phyloP scores from a whole-genome alignment of 2,329 filamentous ascomycete genomes.

The Fusarium torreyae region DNA sequence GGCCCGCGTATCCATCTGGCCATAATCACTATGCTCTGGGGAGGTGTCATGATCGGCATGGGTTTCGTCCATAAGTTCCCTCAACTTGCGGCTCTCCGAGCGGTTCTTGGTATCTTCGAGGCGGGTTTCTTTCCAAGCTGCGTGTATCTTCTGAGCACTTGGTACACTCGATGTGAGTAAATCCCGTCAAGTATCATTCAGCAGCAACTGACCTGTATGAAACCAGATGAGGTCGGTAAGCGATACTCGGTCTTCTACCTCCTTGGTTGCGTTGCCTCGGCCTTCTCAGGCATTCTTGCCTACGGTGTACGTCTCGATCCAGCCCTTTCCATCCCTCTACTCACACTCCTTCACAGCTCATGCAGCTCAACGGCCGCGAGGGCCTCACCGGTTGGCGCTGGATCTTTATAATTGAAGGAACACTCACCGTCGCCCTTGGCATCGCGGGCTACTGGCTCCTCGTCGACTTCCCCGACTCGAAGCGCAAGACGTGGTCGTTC shows the following conservation, averaged over 20 bases:
- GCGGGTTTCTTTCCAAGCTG: conserved; percentile 80
- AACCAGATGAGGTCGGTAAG: conserved; percentile 75
- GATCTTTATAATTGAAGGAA: conserved; percentile 73
- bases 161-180: conserved; percentile 76
- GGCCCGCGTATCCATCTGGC: conserved; percentile 73
- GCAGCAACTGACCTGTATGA: conserved; percentile 4
- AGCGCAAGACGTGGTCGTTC: conserved; percentile 67
- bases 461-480: conserved; percentile 75
- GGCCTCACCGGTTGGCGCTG: conserved; percentile 74
- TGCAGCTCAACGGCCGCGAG: conserved; percentile 72
- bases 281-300: conserved; percentile 77
- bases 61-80: conserved; percentile 71
- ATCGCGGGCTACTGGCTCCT: conserved; percentile 69
- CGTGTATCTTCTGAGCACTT: conserved; percentile 81
- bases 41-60: conserved; percentile 74
- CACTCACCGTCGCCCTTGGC: conserved; percentile 69
- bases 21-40: conserved; percentile 71
- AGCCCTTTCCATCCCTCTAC: not conserved
- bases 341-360: conserved; percentile 59
- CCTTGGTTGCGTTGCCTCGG: conserved; percentile 75
- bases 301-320: conserved; percentile 69
- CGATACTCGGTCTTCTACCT: conserved; percentile 79
- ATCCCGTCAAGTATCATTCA: rapidly evolving
- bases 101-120: conserved; percentile 75
- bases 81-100: conserved; percentile 68